Evolutionary conservation across 768 basidiomycete genomes (phyloP).

Genomic region (Lentinula lateritia): DNA sequence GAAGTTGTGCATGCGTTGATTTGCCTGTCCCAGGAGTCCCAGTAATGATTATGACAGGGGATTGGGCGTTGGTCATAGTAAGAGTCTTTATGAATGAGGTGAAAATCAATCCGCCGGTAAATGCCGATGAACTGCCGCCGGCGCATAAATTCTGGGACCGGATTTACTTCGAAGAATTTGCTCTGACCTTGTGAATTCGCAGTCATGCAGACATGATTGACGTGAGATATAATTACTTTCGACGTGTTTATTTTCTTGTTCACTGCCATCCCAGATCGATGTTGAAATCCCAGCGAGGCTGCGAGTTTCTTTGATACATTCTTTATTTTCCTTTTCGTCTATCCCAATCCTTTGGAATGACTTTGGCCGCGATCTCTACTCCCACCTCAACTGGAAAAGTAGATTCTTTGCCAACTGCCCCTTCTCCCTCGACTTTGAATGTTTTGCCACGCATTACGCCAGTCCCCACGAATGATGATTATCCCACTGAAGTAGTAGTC

Average conservation of each 20-base stretch:
- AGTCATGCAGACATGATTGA: not conserved
- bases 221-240: not conserved
- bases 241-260: not conserved
- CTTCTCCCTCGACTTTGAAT: slow-evolving; percentile 10
- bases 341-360: slow-evolving; percentile 3
- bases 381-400: slow-evolving; percentile 11
- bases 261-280: not conserved
- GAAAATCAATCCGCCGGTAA: not conserved
- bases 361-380: slow-evolving; percentile 6
- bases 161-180: not conserved
- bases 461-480: slow-evolving; percentile 24
- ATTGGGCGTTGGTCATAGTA: not conserved
- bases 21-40: slow-evolving; percentile 97
- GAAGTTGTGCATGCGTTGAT: slow-evolving; percentile 85
- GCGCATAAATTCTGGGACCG: not conserved
- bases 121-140: not conserved
- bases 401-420: not conserved
- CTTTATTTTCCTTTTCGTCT: not conserved
- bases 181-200: not conserved
- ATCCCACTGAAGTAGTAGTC: slow-evolving; percentile 40
- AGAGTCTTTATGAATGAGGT: no score
- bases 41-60: slow-evolving; percentile 77
- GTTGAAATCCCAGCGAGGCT: slow-evolving; percentile 4
- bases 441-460: slow-evolving; percentile 29
- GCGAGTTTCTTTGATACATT: not conserved